These are phyloP conservation scores for Paxillus rubicundulus DNA, from an alignment of 768 basidiomycete genomes.

Conservation along the genomic window DNA sequence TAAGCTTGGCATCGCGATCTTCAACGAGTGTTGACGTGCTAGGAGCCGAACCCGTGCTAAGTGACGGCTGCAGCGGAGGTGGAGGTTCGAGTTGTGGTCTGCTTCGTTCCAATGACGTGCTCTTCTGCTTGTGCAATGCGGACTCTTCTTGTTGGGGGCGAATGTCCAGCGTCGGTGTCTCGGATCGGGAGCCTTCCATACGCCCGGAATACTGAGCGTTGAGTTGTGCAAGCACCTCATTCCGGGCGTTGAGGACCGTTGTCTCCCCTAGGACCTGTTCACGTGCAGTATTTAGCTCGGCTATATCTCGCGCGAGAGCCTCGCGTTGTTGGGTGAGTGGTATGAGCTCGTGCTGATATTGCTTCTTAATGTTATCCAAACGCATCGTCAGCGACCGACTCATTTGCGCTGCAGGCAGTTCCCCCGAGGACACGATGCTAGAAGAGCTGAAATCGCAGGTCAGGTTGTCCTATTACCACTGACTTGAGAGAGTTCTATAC, in stretches of 20 bases:
- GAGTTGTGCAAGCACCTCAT: conserved; percentile 89
- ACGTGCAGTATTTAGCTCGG: conserved; percentile 80
- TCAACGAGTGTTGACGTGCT: conserved; percentile 24
- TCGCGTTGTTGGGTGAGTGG: conserved; percentile 84
- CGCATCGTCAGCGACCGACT: conserved; percentile 78
- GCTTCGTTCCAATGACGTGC: conserved; percentile 28
- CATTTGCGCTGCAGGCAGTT: conserved; percentile 43
- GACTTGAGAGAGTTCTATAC: conserved; percentile 39
- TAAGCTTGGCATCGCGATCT: conserved; percentile 28
- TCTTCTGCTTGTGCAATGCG: conserved; percentile 22
- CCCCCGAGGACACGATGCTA: conserved; percentile 26
- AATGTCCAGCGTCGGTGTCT: conserved; percentile 12
- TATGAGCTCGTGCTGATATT: conserved; percentile 84
- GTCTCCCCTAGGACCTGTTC: conserved; percentile 92
- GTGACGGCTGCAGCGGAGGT: conserved; percentile 10
- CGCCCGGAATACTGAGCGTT: conserved; percentile 80
- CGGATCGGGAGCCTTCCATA: conserved; percentile 47
- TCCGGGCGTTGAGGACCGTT: conserved; percentile 83
- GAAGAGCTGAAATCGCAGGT: conserved; percentile 21
- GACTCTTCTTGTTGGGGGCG: conserved; percentile 8
- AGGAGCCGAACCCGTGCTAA: conserved; percentile 15
- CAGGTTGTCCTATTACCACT: conserved; percentile 20
- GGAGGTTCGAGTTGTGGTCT: conserved; percentile 12
- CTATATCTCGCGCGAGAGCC: conserved; percentile 72
- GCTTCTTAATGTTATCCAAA: conserved; percentile 81